A percentile compares a stretch with the other conserved stretches of the same genome.
These are phyloP conservation scores for Spinacia oleracea DNA, from an alignment of 179 eudicot genomes.

Conservation along the genomic window DNA sequence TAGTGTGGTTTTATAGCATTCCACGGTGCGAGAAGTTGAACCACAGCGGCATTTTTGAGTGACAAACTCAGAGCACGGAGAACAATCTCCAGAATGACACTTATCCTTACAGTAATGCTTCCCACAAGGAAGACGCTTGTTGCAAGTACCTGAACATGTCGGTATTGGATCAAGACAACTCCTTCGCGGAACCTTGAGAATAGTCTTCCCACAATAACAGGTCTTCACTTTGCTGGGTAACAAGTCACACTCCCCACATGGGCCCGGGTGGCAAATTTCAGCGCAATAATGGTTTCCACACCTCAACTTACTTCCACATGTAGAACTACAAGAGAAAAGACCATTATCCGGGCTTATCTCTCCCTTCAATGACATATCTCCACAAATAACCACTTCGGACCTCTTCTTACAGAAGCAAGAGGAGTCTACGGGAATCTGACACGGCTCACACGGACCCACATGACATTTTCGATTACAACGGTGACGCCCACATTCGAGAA, in stretches of 20 bases:
- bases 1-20: constrained; percentile 62
- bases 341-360: constrained; percentile 58
- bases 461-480: constrained; percentile 70
- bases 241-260: constrained; percentile 82
- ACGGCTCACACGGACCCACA: constrained; percentile 72
- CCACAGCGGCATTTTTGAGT: constrained; percentile 83
- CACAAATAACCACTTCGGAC: constrained; percentile 74
- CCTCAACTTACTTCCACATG: constrained; percentile 57
- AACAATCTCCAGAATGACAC: constrained; percentile 76
- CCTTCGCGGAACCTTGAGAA: constrained; percentile 44
- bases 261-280: constrained; percentile 83
- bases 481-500: constrained; percentile 78
- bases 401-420: constrained; percentile 88
- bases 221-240: constrained; percentile 67
- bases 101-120: constrained; percentile 62
- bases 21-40: constrained; percentile 71
- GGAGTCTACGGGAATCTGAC: constrained; percentile 63
- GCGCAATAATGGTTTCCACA: constrained; percentile 80
- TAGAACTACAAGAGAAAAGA: constrained; percentile 65
- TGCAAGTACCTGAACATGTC: constrained; percentile 69
- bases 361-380: constrained; percentile 84
- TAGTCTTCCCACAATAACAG: constrained; percentile 89
- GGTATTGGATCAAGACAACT: constrained; percentile 88
- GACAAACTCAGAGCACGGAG: constrained; percentile 68
- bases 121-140: constrained; percentile 73